phyloP scores from a whole-genome alignment of 139 green algal species.

The Chlorella sp. region DNA sequence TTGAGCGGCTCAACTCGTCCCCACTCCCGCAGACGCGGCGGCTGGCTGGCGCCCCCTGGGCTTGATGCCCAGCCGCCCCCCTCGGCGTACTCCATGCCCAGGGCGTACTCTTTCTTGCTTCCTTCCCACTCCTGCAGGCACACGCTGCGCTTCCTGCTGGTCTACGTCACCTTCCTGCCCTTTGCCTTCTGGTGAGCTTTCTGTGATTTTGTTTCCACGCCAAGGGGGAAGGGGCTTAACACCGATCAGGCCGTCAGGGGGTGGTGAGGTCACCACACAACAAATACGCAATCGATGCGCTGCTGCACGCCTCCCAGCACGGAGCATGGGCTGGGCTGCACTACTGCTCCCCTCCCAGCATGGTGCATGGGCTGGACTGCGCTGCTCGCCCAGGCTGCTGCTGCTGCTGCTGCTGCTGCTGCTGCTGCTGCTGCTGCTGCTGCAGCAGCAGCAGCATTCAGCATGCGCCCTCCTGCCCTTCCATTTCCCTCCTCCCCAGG shows the following conservation, averaged over 20 bases:
- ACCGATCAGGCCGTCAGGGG: too few relatives aligned
- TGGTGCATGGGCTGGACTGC: background rate
- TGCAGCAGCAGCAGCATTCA: background rate
- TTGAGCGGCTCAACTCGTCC: too few relatives aligned
- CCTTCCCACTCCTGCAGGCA: slow-evolving; percentile 37
- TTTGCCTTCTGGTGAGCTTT: slow-evolving; percentile 38
- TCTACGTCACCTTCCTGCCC: slow-evolving; percentile 49
- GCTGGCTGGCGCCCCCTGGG: too few relatives aligned
- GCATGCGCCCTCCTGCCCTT: background rate
- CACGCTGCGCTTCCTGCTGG: slow-evolving; percentile 54
- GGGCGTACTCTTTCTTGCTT: too few relatives aligned
- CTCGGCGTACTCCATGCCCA: too few relatives aligned
- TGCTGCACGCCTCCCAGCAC: background rate
- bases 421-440: too few relatives aligned
- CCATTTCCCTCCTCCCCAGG: background rate
- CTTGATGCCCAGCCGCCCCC: too few relatives aligned
- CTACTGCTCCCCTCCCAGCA: slow-evolving; percentile 15
- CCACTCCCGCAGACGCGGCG: too few relatives aligned
- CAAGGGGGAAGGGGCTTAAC: too few relatives aligned
- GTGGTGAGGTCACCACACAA: too few relatives aligned
- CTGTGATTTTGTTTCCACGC: too few relatives aligned
- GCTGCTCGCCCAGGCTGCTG: background rate
- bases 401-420: background rate
- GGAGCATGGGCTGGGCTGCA: background rate
- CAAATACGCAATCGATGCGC: too few relatives aligned